Base-by-base conservation (phyloP, 192 early-diverging fungal genomes). In the Coemansia sp. region DNA sequence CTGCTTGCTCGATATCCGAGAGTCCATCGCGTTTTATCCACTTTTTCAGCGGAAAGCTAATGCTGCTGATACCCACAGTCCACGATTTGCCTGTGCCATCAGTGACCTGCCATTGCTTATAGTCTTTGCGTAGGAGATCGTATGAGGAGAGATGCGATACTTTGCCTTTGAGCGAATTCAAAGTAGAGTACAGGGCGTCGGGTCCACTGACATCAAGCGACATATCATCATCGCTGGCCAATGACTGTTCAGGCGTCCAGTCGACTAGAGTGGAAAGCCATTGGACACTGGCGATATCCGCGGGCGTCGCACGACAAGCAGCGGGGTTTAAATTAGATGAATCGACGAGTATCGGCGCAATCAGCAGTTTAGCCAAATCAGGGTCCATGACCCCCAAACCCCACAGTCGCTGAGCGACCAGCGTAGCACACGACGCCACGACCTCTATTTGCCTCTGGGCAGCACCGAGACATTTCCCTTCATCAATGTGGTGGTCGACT, bases 61-160 rank as follows among this genome's bases (percentile, higher is more conserved):
- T 46, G 42, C 78, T 81, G 63, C 84, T 85, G 29, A 85, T 78
- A 0, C 84, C 84, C 17, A 85, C 73, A 2, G 68, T 23, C 72
- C 76, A 81, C 46, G 5, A 2, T 0, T 9, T 51, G 5, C 67
- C 74, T 0, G 11, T 42, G 4, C 9, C 36, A 25, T 67, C 73
- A 17, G 38, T 11, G 9, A 85, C 64, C 4, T 64, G 46, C 84
- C 84, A 85, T 27, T 78, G 78, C 67, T 85, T 85, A 55, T 85
- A 85, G 68, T 85, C 84, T 62, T 85, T 85, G 58, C 84, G 78
- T 62, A 85, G 21, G 14, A 85, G 63, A 19, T 81, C 84, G 7
- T 31, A 19, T 1, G 78, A 36, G 11, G 78, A 66, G 1, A 81
- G 48, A 21, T 81, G 78, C 21, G 70, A 68, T 6, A 81, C 73